These are phyloP conservation scores for Solanum appendiculatum DNA, from an alignment of 257 asterid species.

Conservation along the genomic window DNA sequence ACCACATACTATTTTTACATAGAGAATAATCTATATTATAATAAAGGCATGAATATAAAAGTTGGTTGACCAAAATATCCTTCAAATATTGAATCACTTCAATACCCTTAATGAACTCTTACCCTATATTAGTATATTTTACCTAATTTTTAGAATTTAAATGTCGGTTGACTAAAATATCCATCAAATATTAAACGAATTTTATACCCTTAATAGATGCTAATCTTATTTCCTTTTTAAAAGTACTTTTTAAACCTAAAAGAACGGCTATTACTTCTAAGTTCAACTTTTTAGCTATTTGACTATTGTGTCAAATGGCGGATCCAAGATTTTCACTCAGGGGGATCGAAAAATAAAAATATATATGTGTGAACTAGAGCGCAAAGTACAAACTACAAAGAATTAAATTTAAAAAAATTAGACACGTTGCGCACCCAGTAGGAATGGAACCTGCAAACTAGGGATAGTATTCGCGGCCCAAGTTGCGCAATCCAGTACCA, in stretches of 20 bases:
- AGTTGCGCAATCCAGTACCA: not conserved
- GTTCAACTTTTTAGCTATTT: not conserved
- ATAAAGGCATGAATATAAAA: not conserved
- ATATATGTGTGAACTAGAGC: not conserved
- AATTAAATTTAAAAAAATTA: too few species aligned
- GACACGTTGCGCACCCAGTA: not conserved
- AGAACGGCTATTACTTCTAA: not conserved
- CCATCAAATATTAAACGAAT: not conserved
- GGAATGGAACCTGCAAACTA: not conserved
- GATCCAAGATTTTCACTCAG: not conserved
- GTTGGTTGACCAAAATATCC: not conserved
- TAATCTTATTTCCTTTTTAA: not conserved
- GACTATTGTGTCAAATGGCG: not conserved
- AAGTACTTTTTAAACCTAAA: not conserved
- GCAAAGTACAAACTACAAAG: not conserved
- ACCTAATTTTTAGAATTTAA: not conserved
- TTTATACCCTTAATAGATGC: not conserved
- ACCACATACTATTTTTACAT: not conserved
- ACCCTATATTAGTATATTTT: too few species aligned
- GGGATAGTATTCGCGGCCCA: not conserved
- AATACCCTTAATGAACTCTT: not conserved
- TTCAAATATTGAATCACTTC: not conserved
- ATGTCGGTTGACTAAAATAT: not conserved
- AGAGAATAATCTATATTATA: not conserved
- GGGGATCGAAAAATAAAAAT: not conserved